These are phyloP conservation scores for Ceratobasidium papillatum DNA, from an alignment of 1,284 basidiomycete species.

Conservation along the genomic window DNA sequence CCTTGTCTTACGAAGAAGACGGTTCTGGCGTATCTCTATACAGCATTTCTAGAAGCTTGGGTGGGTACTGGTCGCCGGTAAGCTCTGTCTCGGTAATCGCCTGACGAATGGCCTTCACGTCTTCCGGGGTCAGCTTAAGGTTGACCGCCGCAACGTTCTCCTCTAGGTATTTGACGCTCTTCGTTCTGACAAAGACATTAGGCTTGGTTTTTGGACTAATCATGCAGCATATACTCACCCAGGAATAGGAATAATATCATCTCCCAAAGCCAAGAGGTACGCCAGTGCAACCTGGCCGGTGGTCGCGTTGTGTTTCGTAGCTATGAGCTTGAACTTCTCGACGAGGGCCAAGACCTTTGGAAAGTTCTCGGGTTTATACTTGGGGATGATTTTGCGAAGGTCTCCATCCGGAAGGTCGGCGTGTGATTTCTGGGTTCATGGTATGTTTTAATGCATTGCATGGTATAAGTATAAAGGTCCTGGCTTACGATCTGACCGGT, in stretches of 20 bases:
- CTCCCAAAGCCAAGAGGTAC: slow-evolving; percentile 53
- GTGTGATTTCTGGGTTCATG: slow-evolving; percentile 3
- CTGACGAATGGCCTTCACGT: slow-evolving; percentile 53
- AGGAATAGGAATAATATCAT: slow-evolving; percentile 54
- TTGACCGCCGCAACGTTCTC: slow-evolving; percentile 56
- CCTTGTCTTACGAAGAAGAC: not conserved
- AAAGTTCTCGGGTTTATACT: slow-evolving; percentile 61
- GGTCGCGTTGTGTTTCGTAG: slow-evolving; percentile 49
- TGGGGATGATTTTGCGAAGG: slow-evolving; percentile 31
- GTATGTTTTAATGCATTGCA: not conserved
- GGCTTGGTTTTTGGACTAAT: no score
- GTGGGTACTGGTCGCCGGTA: slow-evolving; percentile 13
- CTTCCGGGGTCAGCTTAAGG: slow-evolving; percentile 54
- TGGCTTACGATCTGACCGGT: slow-evolving; percentile 47
- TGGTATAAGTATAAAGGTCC: not conserved
- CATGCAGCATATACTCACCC: slow-evolving; percentile 42
- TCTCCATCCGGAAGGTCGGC: slow-evolving; percentile 48
- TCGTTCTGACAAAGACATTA: not conserved
- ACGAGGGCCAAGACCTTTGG: slow-evolving; percentile 65
- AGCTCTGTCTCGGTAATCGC: slow-evolving; percentile 52
- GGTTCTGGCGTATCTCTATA: slow-evolving; percentile 22
- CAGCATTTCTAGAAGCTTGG: slow-evolving; percentile 7
- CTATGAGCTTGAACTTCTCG: slow-evolving; percentile 58
- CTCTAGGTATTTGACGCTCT: slow-evolving; percentile 53
- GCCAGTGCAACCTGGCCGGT: slow-evolving; percentile 56